Evolutionary conservation across 306 rosid genomes (phyloP).

Genomic region (Cicer chorassanicum): DNA sequence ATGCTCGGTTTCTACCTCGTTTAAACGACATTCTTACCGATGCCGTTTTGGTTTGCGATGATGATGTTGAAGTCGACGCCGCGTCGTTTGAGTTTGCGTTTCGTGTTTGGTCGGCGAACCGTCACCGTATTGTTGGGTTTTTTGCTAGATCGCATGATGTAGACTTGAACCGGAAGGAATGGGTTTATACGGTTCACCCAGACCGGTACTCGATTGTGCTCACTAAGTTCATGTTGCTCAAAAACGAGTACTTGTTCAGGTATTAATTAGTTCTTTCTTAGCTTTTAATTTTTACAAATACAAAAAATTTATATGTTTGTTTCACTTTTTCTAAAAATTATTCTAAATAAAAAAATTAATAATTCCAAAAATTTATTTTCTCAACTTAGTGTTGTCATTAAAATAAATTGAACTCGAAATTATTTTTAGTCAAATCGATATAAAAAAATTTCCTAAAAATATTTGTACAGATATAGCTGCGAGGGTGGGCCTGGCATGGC

Average conservation of each 20-base stretch:
- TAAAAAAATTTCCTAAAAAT: too few species aligned
- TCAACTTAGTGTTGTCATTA: too few species aligned
- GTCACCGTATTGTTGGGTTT: constrained; percentile 61
- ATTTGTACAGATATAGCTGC: constrained; percentile 49
- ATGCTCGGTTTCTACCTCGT: constrained; percentile 74
- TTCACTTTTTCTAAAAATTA: too few species aligned
- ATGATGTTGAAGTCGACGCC: constrained; percentile 72
- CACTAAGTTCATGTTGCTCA: constrained; percentile 76
- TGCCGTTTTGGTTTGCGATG: constrained; percentile 84
- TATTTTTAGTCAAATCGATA: too few species aligned
- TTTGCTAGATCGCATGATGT: constrained; percentile 85
- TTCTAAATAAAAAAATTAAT: too few species aligned
- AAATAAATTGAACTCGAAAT: too few species aligned
- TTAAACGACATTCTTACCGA: constrained; percentile 52
- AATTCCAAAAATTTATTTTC: too few species aligned
- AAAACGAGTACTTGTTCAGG: constrained; percentile 51
- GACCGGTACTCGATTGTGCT: constrained; percentile 82
- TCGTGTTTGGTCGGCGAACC: constrained; percentile 61
- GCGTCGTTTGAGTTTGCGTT: constrained; percentile 70
- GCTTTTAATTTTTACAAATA: too few species aligned
- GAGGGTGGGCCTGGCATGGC: constrained; percentile 58
- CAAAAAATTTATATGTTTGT: too few species aligned
- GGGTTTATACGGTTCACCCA: constrained; percentile 86
- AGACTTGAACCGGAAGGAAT: constrained; percentile 63
- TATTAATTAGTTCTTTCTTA: constrained; percentile 30